A percentile compares a stretch with the other conserved stretches of the same genome.
These are phyloP conservation scores for Pseudogymnoascus sp. DNA, from an alignment of 2,329 filamentous ascomycete species.

Conservation along the genomic window DNA sequence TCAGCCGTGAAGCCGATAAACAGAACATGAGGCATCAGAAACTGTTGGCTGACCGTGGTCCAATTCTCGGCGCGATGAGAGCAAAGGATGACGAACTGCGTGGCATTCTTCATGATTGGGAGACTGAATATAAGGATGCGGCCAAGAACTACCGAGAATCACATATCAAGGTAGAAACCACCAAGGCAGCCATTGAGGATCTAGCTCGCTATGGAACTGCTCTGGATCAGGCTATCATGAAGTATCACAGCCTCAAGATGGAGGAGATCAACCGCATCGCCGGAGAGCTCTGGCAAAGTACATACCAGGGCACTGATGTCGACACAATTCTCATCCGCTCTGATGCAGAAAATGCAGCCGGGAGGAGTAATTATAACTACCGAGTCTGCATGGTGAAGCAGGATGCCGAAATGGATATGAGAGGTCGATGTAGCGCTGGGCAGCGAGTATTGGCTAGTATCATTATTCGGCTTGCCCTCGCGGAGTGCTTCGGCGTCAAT, in stretches of 20 bases:
- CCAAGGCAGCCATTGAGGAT: constrained; percentile 87
- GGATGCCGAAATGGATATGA: constrained; percentile 98
- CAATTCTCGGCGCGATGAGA: constrained; percentile 68
- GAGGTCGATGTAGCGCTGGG: constrained; percentile 89
- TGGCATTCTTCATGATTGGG: constrained; percentile 67
- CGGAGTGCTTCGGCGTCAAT: constrained; percentile 92
- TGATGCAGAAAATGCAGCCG: constrained; percentile 67
- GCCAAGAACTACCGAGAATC: constrained; percentile 72
- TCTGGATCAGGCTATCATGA: constrained; percentile 94
- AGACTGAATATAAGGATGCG: constrained; percentile 79
- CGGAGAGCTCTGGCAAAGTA: constrained; percentile 92
- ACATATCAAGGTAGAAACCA: constrained; percentile 84
- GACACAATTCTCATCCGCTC: constrained; percentile 94
- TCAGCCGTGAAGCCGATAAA: constrained; percentile 57
- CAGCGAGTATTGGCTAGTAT: constrained; percentile 96
- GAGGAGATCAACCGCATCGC: constrained; percentile 94
- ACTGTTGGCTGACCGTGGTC: constrained; percentile 62
- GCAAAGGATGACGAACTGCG: constrained; percentile 74
- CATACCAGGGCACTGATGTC: constrained; percentile 94
- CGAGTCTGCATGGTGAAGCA: constrained; percentile 96
- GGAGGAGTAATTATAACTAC: constrained; percentile 88
- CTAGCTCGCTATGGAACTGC: constrained; percentile 72
- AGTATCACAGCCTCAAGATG: constrained; percentile 94
- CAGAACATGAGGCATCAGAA: constrained; percentile 61
- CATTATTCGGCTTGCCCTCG: constrained; percentile 91